Conservation (phyloP, 768 basidiomycete species). For the Lentinus brumalis region DNA sequence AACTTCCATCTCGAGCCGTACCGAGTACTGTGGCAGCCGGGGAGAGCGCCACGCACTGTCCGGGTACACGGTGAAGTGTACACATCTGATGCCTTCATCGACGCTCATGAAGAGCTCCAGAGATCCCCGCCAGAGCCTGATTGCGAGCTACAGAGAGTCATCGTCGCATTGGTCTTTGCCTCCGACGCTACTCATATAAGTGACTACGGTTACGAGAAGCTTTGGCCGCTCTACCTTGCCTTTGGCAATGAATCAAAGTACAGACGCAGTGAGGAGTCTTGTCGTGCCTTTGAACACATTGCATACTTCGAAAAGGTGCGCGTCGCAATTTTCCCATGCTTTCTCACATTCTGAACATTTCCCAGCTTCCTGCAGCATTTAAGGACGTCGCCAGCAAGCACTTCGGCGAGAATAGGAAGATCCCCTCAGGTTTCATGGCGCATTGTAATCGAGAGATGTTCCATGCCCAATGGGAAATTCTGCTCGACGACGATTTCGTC, state of each 20-base stretch:
- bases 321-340: conserved; percentile 1
- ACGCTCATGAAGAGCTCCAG: conserved; percentile 17
- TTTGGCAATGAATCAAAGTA: conserved; percentile 48
- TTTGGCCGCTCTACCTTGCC: conserved; percentile 44
- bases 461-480: conserved; percentile 29
- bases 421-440: conserved; percentile 30
- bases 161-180: conserved; percentile 24
- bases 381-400: conserved; percentile 15
- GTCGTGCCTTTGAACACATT: conserved; percentile 38
- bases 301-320: conserved; percentile 33
- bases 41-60: background rate
- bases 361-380: background rate
- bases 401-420: conserved; percentile 25
- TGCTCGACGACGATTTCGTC: conserved; percentile 30
- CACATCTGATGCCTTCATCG: conserved; percentile 17
- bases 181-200: conserved; percentile 31
- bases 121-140: conserved; percentile 4
- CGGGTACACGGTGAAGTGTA: conserved; percentile 20
- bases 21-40: background rate
- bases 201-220: conserved; percentile 25
- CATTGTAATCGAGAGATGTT: conserved; percentile 32
- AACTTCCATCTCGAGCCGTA: conserved; percentile 5
- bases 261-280: conserved; percentile 28
- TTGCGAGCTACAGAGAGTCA: background rate
- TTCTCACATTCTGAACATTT: background rate